Conservation (phyloP, 768 basidiomycete genomes). For the Macrolepiota fuliginosa region DNA sequence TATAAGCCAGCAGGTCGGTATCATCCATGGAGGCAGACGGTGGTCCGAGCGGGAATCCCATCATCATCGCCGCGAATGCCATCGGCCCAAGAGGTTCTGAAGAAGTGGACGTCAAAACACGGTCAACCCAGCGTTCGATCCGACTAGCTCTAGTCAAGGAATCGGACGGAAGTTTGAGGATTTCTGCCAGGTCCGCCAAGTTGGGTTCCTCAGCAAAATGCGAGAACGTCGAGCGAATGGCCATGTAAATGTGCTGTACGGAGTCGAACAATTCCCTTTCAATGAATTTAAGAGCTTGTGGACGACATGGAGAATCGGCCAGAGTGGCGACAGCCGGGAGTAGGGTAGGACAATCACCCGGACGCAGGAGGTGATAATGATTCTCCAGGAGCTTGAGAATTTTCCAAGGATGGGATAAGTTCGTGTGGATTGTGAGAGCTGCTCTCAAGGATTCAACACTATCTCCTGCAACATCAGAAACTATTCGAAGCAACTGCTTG, state of each 20-base stretch:
- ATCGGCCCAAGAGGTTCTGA: constrained; percentile 41
- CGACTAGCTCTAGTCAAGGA: constrained; percentile 42
- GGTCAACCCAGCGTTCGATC: constrained; percentile 51
- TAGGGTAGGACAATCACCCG: constrained; percentile 47
- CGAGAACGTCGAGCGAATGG: constrained; percentile 44
- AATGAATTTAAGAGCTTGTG: constrained; percentile 38
- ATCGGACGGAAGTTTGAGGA: constrained; percentile 40
- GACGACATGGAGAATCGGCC: constrained; percentile 24
- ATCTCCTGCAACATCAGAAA: constrained; percentile 40
- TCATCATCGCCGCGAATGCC: constrained; percentile 66
- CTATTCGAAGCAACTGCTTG: constrained; percentile 29
- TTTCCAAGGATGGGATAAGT: constrained; percentile 29
- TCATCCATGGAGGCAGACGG: constrained; percentile 26
- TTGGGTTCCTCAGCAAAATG: constrained; percentile 40
- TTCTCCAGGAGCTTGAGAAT: constrained; percentile 42
- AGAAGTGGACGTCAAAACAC: constrained; percentile 36
- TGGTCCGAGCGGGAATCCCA: constrained; percentile 33
- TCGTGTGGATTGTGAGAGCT: constrained; percentile 51
- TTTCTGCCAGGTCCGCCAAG: constrained; percentile 39
- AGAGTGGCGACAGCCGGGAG: constrained; percentile 45
- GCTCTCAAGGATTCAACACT: constrained; percentile 52
- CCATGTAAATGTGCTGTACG: constrained; percentile 37
- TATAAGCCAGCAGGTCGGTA: constrained; percentile 38
- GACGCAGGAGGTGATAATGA: constrained; percentile 56
- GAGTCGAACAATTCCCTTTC: constrained; percentile 53